These are phyloP conservation scores for Macrophomina tecta DNA, from an alignment of 2,329 filamentous ascomycete genomes.

Conservation along the genomic window DNA sequence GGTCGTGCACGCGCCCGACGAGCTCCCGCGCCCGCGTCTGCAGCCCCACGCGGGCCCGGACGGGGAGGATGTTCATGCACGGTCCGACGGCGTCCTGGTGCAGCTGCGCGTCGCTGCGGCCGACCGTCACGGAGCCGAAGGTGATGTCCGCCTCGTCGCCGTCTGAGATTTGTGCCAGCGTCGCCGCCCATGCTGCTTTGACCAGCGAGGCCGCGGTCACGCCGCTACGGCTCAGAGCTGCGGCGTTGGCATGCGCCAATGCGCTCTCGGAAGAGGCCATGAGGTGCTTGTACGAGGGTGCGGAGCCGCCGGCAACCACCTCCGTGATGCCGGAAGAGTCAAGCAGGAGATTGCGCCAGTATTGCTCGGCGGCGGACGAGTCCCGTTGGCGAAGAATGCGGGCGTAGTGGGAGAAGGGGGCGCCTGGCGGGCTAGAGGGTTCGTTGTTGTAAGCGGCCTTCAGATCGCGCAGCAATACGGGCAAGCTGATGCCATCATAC, in stretches of 20 bases:
- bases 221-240: background rate
- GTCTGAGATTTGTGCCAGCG: slow-evolving; percentile 37
- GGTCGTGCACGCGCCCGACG: background rate
- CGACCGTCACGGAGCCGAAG: slow-evolving; percentile 50
- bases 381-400: background rate
- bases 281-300: background rate
- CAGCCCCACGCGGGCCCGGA: background rate
- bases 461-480: background rate
- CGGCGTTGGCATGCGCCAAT: background rate
- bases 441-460: background rate
- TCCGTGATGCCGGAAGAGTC: background rate
- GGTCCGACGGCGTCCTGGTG: slow-evolving; percentile 49
- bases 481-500: background rate
- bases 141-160: slow-evolving; percentile 42
- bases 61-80: background rate
- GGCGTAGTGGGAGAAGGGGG: background rate
- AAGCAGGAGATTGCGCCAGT: background rate
- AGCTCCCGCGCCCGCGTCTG: no score
- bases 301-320: background rate
- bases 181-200: slow-evolving; percentile 48
- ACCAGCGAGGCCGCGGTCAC: slow-evolving; percentile 36
- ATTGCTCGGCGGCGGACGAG: background rate
- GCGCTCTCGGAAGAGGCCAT: background rate
- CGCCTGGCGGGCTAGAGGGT: background rate
- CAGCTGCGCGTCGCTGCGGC: slow-evolving; percentile 45